Base-by-base conservation (phyloP, 2,329 filamentous ascomycete genomes). In the Didymella arachidicola region DNA sequence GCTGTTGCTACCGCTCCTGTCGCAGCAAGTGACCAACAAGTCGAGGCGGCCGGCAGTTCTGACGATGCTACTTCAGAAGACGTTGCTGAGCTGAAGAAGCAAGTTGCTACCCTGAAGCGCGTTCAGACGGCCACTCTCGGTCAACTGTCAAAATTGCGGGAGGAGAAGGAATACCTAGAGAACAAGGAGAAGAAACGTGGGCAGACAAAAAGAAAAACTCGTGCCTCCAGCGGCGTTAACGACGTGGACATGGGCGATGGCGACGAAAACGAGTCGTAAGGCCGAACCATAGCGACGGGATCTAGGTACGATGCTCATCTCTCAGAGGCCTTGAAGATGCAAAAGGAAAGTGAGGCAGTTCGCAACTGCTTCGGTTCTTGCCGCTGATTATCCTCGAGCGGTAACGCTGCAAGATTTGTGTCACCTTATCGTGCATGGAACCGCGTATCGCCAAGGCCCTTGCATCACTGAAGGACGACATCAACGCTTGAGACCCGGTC, bases 51-150 rank as follows among this genome's bases (percentile, higher is more conserved):
- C 5, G 59, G 14, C 18, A 44, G 57, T 29, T 39, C 56, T 4
- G 44, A 34, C 25, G 49, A 59, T 12, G 57, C 57, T 19, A 61
- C 63, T 18, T 43, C 65, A 16, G 73, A 73, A 14, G 72, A 77
- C 55, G 62, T 78, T n/a, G 70, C 71, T 34, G 72, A 76, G 38
- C 42, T 77, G 29, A 75, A 71, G 60, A 70, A 72, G 50, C 74
- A 82, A 57, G 53, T 82, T 16, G 79, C 77, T 19, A 77, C 78
- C 5, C 66, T 82, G 29, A 76, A 80, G 61, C 72, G 79, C 39
- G 72, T 82, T 29, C 80, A 82, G 63, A 79, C 74, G 57, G 77
- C 77, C 32, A 80, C 78, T 5, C 79, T 82, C 51, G 70, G 77
- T 22, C 80, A 81, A 57, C 69, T 83, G 26, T 77, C 77, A 14